Conservation (phyloP, 768 basidiomycete genomes). For the Cubamyces sp. region DNA sequence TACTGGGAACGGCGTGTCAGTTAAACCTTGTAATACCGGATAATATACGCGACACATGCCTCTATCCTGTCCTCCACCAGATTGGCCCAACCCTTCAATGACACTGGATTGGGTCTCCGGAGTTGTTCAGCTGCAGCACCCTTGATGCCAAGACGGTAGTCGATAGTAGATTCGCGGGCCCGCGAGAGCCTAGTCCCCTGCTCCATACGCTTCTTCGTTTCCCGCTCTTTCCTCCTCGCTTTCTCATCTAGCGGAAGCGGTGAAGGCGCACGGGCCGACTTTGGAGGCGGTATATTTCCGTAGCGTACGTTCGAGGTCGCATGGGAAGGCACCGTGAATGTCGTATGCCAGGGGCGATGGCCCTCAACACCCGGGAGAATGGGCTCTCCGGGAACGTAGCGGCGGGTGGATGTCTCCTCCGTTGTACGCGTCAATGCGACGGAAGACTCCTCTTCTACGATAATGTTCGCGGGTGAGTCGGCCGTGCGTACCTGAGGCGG, state of each 20-base stretch:
- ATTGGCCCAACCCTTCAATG: constrained; percentile 73
- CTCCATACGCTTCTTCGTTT: constrained; percentile 54
- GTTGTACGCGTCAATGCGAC: neutral
- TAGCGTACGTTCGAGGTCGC: constrained; percentile 54
- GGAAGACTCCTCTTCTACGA: constrained; percentile 21
- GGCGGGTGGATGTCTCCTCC: constrained; percentile 13
- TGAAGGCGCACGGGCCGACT: constrained; percentile 16
- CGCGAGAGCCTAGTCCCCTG: constrained; percentile 58
- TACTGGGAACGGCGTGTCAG: constrained; percentile 30
- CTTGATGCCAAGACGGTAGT: constrained; percentile 70
- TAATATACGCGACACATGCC: constrained; percentile 41
- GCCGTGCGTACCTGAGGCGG: constrained; percentile 45
- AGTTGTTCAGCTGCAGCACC: constrained; percentile 28
- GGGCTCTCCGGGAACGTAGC: constrained; percentile 39
- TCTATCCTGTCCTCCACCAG: constrained; percentile 83
- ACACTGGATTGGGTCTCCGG: constrained; percentile 56
- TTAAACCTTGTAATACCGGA: neutral
- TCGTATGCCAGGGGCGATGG: constrained; percentile 73
- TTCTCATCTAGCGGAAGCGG: constrained; percentile 41
- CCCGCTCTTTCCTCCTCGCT: constrained; percentile 48
- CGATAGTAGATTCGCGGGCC: constrained; percentile 75
- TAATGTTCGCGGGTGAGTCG: constrained; percentile 14
- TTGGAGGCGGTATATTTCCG: constrained; percentile 47
- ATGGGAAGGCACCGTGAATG: constrained; percentile 64
- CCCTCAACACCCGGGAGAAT: constrained; percentile 57